phyloP scores from a whole-genome alignment of 306 rosid species.

The Bauhinia variegata region DNA sequence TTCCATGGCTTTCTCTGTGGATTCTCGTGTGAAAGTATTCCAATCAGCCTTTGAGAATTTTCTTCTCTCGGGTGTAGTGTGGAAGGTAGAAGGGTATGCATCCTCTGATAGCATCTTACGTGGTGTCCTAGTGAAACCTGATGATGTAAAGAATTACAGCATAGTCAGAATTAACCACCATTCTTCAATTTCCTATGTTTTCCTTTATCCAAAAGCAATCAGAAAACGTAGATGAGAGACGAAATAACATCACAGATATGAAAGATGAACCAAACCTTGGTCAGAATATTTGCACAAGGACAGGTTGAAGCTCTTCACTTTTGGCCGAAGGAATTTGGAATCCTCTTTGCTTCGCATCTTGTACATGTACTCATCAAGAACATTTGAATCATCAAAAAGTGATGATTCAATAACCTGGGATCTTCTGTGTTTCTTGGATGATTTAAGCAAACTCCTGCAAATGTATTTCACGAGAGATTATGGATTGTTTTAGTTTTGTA shows the following conservation, averaged over 20 bases:
- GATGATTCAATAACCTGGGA: conserved; percentile 54
- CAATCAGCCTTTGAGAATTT: conserved; percentile 71
- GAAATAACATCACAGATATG: conserved; percentile 30
- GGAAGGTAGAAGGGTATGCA: conserved; percentile 72
- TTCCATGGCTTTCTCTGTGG: conserved; percentile 75
- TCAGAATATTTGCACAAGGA: conserved; percentile 54
- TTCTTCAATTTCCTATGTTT: conserved; percentile 2
- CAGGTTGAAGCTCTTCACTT: conserved; percentile 36
- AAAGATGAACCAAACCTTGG: conserved; percentile 53
- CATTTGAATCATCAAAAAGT: conserved; percentile 48
- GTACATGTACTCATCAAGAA: conserved; percentile 40
- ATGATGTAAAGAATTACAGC: conserved; percentile 4
- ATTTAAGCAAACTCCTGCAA: conserved; percentile 67
- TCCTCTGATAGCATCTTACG: conserved; percentile 40
- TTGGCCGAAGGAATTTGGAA: conserved; percentile 38
- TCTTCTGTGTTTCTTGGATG: conserved; percentile 56
- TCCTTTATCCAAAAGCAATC: conserved; percentile 11
- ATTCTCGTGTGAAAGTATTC: conserved; percentile 72
- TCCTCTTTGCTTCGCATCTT: conserved; percentile 42
- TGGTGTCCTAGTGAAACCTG: conserved; percentile 51
- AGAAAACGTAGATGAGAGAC: conserved; percentile 7
- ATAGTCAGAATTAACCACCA: conserved; percentile 4
- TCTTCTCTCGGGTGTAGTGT: conserved; percentile 69
- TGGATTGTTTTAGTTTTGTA: background rate
- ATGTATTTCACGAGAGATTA: conserved; percentile 17